Conservation (phyloP, 2,329 filamentous ascomycete species). For the Simplicillium aogashimaense region DNA sequence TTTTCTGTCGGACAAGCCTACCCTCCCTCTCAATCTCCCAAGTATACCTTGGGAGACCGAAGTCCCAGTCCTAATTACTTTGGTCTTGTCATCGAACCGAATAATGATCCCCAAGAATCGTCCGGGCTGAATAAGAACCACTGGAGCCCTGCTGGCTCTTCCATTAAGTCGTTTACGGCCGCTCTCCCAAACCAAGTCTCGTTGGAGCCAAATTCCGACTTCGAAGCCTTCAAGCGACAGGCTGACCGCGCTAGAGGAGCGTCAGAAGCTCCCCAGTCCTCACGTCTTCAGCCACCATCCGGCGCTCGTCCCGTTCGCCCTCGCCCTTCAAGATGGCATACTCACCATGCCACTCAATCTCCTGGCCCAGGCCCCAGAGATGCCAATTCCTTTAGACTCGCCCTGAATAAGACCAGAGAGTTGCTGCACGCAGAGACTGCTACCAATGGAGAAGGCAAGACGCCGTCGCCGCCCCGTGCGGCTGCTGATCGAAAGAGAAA, state of each 20-base stretch:
- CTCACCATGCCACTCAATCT: slow-evolving; percentile 21
- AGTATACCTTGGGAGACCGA: slow-evolving; percentile 23
- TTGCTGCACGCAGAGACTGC: not conserved
- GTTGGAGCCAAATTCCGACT: slow-evolving; percentile 70
- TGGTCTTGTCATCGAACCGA: slow-evolving; percentile 58
- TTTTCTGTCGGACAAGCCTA: slow-evolving; percentile 45
- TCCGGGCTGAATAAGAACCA: slow-evolving; percentile 55
- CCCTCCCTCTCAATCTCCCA: slow-evolving; percentile 40
- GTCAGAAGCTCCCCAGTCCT: slow-evolving; percentile 33
- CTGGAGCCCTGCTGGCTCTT: slow-evolving; percentile 65
- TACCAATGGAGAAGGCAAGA: not conserved
- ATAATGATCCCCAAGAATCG: slow-evolving; percentile 52
- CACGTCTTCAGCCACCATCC: slow-evolving; percentile 29
- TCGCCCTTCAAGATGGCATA: slow-evolving; percentile 35
- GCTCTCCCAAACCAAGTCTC: slow-evolving; percentile 60
- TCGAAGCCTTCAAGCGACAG: slow-evolving; percentile 67
- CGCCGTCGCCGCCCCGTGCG: slow-evolving; percentile 22
- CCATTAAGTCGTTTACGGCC: slow-evolving; percentile 59
- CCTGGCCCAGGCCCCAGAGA: not conserved
- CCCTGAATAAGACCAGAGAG: not conserved
- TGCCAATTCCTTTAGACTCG: not conserved
- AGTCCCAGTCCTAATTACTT: slow-evolving; percentile 79
- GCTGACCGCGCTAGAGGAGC: slow-evolving; percentile 52
- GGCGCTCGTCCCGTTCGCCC: slow-evolving; percentile 25
- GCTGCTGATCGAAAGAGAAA: slow-evolving; percentile 45